Evolutionary conservation across 805 yeast genomes (phyloP), one percentile per base, ranked within the genome.

Genomic region (Zygosaccharomyces gambellarensis): DNA sequence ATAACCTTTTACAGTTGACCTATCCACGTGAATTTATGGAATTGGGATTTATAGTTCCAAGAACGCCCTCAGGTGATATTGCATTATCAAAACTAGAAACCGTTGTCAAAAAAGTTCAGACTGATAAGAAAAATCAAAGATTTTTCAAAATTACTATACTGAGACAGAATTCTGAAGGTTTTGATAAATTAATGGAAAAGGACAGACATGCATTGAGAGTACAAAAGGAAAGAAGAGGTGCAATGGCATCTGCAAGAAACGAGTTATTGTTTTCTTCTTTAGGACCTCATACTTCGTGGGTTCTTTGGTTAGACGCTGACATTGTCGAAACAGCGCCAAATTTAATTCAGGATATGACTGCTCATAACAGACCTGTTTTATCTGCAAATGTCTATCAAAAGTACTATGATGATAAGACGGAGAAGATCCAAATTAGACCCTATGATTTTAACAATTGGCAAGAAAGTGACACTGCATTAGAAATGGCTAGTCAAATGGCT

Each of bases 391-490:
- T 95, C 58, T 94, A 81, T 70, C 99, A 94, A 74, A 74, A 95
- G 59, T 90, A 71, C 67, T 74, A 60, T 47, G 85, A 88, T 58
- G 74, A 78, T 39, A 80, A 79, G 21, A 78, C 81, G 52, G 72
- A 80, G 54, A 71, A 77, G 49, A 65, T 71, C 10, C 71, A 78
- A 23, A 82, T 86, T 54, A 78, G 98, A 60, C 94, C 98, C 5
- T 94, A 94, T 65, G 99, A 94, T 68, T 92, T 77, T 75, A 94
- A 94, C 72, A 92, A 94, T 68, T 94, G 99, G 99, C 85, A 83
- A 31, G 94, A 87, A 65, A 78, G 81, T 56, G 92, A 87, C 41
- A 85, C 80, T 56, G 98, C 96, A 3, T 72, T 82, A 60, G 75
- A 81, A 60, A 68, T 94, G 50, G 98, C 96, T 1, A 65, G 77